Evolutionary conservation across 306 rosid genomes (phyloP), one percentile per base, ranked within the genome.

Genomic region (Rubus parviflorus): DNA sequence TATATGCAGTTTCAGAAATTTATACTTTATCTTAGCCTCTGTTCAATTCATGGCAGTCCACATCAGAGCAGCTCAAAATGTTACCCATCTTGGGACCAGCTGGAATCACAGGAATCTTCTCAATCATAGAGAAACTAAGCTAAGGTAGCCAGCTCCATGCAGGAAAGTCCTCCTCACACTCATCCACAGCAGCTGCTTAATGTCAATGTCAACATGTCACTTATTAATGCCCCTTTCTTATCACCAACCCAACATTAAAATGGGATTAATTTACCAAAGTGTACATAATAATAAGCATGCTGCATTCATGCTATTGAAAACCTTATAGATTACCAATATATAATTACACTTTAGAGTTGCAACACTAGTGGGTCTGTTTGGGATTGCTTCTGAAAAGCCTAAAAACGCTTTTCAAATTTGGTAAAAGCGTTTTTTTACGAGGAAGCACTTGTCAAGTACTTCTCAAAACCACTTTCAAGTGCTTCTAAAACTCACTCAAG

Each of bases 61-160:
- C 46, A 69, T 74, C 82, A 78, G 25, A 75, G 76, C 38, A 70
- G 77, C 82, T 77, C 38, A 68, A 38, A 37, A 23, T 46, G 77
- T 14, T 68, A 47, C 68, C 67, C 75, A 57, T 70, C 77, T 22
- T 65, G 54, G 83, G 83, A 79, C 83, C 83, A 79, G 81, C 69
- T 64, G 47, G 20, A 45, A 53, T 71, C 71, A 43, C 43, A n/a
- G 61, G 82, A 68, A 75, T 54, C 77, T 51, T 60, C 52, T 75
- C 74, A 63, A 75, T 70, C 78, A 63, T 70, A 40, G 45, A 74
- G 4, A 2, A 11, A 13, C 16, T 30, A 30, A 30, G 54, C 15
- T 13, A 45, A 45, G 54, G 17, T 13, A 14, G 3, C 17, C 54
- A 37, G 69, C 46, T 17, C 47, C 69, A 64, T 38, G 48, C 69